These are phyloP conservation scores for Xylaria sp. DNA, from an alignment of 2,329 filamentous ascomycete species.

Conservation along the genomic window DNA sequence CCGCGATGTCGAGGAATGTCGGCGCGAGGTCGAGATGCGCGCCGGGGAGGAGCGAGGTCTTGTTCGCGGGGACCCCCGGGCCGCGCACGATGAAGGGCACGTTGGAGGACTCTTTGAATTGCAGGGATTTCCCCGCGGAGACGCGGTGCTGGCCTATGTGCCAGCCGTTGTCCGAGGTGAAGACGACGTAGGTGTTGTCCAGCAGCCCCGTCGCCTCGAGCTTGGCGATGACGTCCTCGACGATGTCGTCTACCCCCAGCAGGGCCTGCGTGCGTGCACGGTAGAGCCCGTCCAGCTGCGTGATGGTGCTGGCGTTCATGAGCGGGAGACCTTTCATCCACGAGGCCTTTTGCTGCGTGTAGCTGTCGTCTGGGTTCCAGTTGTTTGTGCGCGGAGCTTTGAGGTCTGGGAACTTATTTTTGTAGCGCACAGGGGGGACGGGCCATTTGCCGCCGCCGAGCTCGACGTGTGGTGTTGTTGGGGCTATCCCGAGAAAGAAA, in stretches of 20 bases:
- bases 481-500: slow-evolving; percentile 34
- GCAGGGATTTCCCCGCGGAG: slow-evolving; percentile 32
- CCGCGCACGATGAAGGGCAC: slow-evolving; percentile 37
- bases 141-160: slow-evolving; percentile 35
- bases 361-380: slow-evolving; percentile 32
- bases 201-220: slow-evolving; percentile 43
- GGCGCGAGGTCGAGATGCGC: slow-evolving; percentile 36
- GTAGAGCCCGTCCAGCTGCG: slow-evolving; percentile 24
- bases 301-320: slow-evolving; percentile 25
- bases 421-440: slow-evolving; percentile 31
- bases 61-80: slow-evolving; percentile 29
- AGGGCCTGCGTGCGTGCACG: slow-evolving; percentile 42
- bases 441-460: slow-evolving; percentile 26
- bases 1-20: slow-evolving; percentile 36
- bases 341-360: slow-evolving; percentile 31
- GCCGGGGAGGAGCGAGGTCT: slow-evolving; percentile 27
- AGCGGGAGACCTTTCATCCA: slow-evolving; percentile 24
- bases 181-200: slow-evolving; percentile 38
- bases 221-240: slow-evolving; percentile 48
- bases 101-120: slow-evolving; percentile 30
- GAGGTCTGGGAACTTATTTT: slow-evolving; percentile 24
- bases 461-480: slow-evolving; percentile 34
- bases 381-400: slow-evolving; percentile 29
- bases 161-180: slow-evolving; percentile 35
- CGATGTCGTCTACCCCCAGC: slow-evolving; percentile 50